Evolutionary conservation across 176 grass and related monocot genomes (phyloP).

Genomic region (Triticum aestivum): DNA sequence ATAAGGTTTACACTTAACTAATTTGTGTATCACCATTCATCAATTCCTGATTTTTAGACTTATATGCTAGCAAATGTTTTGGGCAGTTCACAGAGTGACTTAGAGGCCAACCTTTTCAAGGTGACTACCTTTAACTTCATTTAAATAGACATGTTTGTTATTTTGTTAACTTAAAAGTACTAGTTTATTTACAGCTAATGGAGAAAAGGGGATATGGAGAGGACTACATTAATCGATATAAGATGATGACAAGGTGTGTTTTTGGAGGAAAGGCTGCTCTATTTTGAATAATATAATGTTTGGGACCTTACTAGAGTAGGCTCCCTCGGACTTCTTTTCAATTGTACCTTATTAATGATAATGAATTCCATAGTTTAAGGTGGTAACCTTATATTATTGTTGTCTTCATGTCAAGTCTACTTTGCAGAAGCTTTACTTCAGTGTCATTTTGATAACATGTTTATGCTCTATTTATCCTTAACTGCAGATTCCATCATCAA

Average conservation of each 20-base stretch:
- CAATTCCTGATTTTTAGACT: not conserved
- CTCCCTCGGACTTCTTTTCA: not conserved
- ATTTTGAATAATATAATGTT: not conserved
- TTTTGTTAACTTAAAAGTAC: not conserved
- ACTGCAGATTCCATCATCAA: slow-evolving; percentile 90
- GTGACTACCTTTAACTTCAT: slow-evolving; percentile 31
- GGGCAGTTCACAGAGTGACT: slow-evolving; percentile 90
- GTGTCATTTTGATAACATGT: not conserved
- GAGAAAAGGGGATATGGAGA: slow-evolving; percentile 74
- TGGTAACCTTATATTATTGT: not conserved
- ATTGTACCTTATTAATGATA: not conserved
- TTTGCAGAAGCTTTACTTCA: not conserved
- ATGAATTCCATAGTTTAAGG: not conserved
- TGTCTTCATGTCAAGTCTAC: not conserved
- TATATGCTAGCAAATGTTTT: slow-evolving; percentile 15
- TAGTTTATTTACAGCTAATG: slow-evolving; percentile 67
- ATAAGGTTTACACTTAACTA: not conserved
- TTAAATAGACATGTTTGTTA: not conserved
- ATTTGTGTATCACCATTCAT: not conserved
- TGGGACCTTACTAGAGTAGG: not conserved
- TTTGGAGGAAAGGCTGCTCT: not conserved
- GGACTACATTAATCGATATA: slow-evolving; percentile 95
- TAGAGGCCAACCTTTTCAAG: slow-evolving; percentile 98
- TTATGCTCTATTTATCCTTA: slow-evolving; percentile 9
- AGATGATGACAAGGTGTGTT: slow-evolving; percentile 90